Base-by-base conservation (phyloP, 2,329 filamentous ascomycete species). In the Cladorrhinum sp. region DNA sequence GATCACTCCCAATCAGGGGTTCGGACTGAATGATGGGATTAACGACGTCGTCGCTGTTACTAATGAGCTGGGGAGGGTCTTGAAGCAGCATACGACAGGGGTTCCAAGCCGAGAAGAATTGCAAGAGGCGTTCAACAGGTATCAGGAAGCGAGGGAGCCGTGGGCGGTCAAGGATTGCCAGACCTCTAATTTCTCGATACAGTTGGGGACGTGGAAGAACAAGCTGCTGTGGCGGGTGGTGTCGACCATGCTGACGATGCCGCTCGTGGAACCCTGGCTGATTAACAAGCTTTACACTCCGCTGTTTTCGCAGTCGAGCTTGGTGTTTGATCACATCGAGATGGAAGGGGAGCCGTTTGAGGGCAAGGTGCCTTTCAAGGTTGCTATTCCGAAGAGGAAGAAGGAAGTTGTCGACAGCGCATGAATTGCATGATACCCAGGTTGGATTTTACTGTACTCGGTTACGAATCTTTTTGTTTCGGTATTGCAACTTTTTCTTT, bases 1-100 rank as follows among this genome's bases (percentile, higher is more conserved):
- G 50, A 29, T 53, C 18, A 61, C 59, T n/a, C 27, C 38, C 1
- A 57, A 52, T 24, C 13, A 25, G 13, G 59, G 59, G 20, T 38
- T 52, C 12, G 55, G 59, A 24, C 27, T 52, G 22, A 57, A 61
- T 50, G 52, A 41, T n/a, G 54, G 54, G 18, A 22, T 61, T 23
- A 16, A 32, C 8, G 55, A 61, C 27, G 48, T 61, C 18, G 59
- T 58, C 9, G 50, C 36, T 7, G 49, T 61, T n/a, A 20, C 18
- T 12, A 61, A 61, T 27, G 45, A 59, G 10, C n/a, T 59, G 13
- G 8, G 51, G 16, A 24, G 20, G 53, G 8, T 29, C 2, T 32
- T 55, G 18, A 16, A 3, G 20, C 16, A 24, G 22, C 2, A 20
- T 5, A 6, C 51, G 3, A 20, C 12, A 13, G 22, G 13, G 16